Percentiles rank a stretch among this genome's conserved stretches.
Conservation (phyloP, 352 stramenopile genomes). For the Globisporangium yorkense region DNA sequence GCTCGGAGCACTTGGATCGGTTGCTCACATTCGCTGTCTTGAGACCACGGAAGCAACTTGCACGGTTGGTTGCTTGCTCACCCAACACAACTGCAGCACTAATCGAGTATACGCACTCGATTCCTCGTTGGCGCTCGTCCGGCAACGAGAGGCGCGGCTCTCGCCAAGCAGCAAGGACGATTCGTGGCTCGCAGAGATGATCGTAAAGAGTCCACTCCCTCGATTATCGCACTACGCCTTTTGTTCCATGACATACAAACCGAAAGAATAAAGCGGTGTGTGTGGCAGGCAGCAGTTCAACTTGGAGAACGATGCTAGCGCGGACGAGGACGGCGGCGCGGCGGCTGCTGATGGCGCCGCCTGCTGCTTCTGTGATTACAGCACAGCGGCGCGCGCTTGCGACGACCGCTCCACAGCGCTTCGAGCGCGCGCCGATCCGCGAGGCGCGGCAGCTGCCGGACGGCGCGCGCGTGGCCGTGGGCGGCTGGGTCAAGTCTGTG, state of each 20-base stretch:
- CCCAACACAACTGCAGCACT: constrained; percentile 22
- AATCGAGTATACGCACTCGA: no score
- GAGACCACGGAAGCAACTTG: no score
- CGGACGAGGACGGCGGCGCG: background rate
- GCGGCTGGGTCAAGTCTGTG: constrained; percentile 95
- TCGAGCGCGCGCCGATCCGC: constrained; percentile 34
- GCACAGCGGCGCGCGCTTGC: background rate
- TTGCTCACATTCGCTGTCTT: no score
- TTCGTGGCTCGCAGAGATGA: no score
- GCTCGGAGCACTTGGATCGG: background rate
- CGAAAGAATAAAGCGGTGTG: no score
- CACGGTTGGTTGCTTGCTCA: no score
- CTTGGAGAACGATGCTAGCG: constrained; percentile 4
- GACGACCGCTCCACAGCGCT: background rate
- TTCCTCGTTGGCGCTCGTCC: no score
- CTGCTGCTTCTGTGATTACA: background rate
- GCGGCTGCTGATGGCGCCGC: background rate
- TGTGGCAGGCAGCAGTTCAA: constrained; percentile 1
- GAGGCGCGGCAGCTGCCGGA: constrained; percentile 29
- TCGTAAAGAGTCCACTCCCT: background rate
- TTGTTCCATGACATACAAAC: background rate
- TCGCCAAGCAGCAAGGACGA: no score
- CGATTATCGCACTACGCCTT: background rate
- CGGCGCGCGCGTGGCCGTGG: constrained; percentile 41
- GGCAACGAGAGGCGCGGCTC: no score